Evolutionary conservation across 495 filamentous ascomycete genomes (phyloP), one percentile per base, ranked within the genome.

Genomic region (Apodospora peruviana): DNA sequence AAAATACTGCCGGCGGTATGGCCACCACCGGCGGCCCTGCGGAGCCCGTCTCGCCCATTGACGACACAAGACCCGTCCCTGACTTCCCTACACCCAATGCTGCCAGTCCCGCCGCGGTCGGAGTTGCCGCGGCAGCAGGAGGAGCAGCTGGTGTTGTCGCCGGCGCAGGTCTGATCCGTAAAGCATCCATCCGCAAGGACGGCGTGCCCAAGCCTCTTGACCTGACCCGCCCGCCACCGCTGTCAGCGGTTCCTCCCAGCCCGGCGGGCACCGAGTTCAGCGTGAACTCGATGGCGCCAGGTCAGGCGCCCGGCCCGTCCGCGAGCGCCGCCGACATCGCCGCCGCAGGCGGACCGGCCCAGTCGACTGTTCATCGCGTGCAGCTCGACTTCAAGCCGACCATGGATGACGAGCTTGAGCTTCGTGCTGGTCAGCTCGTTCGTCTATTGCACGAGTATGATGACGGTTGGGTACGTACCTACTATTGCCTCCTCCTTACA

Each of bases 341-440:
- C 17, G 76, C 77, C 20, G 76, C 73, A 45, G 82, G 77, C 46
- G 73, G 73, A 17, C 77, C 83, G 1, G 62, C 69, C 4, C 77
- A 81, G 50, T 66, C 69, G 1, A 69, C 76, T 25, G 87, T 93
- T 49, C 85, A 99, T 65, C 87, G 93, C 49, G 89, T 96, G 24
- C 93, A 97, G 62, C 78, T 97, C 54, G 93, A 96, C 64, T 99
- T 97, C 68, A 87, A 80, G 58, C 94, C 93, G 2, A 90, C 87
- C 3, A 83, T 95, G 78, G 85, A 86, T 2, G 93, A 99, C 58
- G 93, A 99, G 65, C 68, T 99, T 56, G 85, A 75, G 37, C 79
- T 99, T 10, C 76, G 70, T 36, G 75, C 83, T 39, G 93, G 93
- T 53, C 80, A 89, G 46, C 75, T 99, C 3, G 86, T 97, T 23